phyloP scores from a whole-genome alignment of 208 protist genomes.

The Crithidia acanthocephali region DNA sequence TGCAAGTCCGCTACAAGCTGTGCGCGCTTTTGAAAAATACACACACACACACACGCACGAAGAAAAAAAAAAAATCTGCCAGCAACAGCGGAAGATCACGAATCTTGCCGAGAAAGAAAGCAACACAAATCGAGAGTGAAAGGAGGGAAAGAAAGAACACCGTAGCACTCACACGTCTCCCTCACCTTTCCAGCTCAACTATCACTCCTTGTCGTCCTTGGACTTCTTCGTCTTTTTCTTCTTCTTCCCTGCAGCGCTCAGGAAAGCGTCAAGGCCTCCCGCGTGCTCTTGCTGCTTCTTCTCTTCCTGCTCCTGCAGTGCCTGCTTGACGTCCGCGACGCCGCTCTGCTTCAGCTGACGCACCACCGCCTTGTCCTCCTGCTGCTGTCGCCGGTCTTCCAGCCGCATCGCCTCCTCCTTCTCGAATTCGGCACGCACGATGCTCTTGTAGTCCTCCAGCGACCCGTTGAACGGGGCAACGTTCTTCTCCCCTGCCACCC shows the following conservation, averaged over 20 bases:
- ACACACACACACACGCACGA: neutral
- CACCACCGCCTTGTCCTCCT: conserved; percentile 56
- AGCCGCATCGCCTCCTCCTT: conserved; percentile 61
- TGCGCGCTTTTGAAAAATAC: neutral
- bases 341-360: conserved; percentile 57
- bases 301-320: conserved; percentile 45
- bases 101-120: neutral
- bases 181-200: neutral
- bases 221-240: conserved; percentile 51
- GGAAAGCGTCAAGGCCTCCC: conserved; percentile 35
- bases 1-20: neutral
- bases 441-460: conserved; percentile 88
- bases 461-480: conserved; percentile 78
- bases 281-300: conserved; percentile 40
- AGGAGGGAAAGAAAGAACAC: neutral
- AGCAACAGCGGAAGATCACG: too few relatives aligned
- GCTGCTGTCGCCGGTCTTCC: conserved; percentile 45
- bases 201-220: conserved; percentile 31
- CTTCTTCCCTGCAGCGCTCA: conserved; percentile 64
- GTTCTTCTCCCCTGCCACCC: conserved; percentile 85
- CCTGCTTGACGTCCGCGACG: conserved; percentile 43
- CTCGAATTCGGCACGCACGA: conserved; percentile 75
- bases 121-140: neutral
- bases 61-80: neutral
- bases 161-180: neutral